Conservation (phyloP, 1,284 basidiomycete species). For the Puccinia novopanici region DNA sequence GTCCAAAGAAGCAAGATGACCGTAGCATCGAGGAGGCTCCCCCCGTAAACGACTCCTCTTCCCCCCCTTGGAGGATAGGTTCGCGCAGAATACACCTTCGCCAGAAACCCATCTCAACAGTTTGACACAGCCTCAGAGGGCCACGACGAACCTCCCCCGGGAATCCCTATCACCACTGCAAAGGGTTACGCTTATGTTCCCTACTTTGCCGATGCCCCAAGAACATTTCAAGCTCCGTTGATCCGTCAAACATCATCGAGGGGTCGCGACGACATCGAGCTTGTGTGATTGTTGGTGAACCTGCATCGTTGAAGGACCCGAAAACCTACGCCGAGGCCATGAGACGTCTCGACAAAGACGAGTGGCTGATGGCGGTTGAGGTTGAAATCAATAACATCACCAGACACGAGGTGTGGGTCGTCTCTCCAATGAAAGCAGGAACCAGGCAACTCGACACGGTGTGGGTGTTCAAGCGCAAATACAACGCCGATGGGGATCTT, state of each 20-base stretch:
- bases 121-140: no score
- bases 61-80: no score
- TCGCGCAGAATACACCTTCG: background rate
- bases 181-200: background rate
- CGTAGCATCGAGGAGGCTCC: no score
- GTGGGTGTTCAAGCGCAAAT: conserved; percentile 28
- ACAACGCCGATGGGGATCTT: background rate
- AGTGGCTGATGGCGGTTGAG: conserved; percentile 19
- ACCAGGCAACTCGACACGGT: background rate
- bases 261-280: background rate
- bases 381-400: background rate
- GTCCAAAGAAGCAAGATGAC: no score
- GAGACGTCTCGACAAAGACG: no score
- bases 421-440: background rate
- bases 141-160: background rate
- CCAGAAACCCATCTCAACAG: no score
- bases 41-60: no score
- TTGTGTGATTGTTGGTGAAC: background rate
- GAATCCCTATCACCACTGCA: background rate
- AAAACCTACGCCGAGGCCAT: background rate
- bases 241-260: no score
- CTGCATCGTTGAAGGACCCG: background rate
- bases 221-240: background rate
- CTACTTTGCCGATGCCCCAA: background rate
- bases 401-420: background rate